Conservation (phyloP, 2,329 filamentous ascomycete genomes). For the Thielaviopsis ethacetica region DNA sequence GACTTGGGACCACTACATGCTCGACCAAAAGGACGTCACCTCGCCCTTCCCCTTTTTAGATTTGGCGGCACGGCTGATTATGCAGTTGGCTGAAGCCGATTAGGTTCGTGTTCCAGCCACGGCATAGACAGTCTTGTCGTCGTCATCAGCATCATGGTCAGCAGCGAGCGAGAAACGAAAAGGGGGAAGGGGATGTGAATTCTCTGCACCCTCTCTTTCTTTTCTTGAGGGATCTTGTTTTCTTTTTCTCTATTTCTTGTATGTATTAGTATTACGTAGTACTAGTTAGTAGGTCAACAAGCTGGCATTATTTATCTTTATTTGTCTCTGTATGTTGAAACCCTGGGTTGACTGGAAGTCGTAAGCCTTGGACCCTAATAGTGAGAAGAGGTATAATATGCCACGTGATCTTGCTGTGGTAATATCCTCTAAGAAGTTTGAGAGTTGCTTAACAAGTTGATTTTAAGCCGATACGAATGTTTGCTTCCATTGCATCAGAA, state of each 20-base stretch:
- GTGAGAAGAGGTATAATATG: no score
- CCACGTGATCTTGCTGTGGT: no score
- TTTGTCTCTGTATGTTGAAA: background rate
- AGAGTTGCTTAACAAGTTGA: background rate
- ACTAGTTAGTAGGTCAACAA: background rate
- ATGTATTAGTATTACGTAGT: background rate
- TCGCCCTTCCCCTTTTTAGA: constrained; percentile 94
- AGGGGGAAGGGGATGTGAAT: background rate
- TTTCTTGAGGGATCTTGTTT: constrained; percentile 6
- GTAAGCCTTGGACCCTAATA: no score
- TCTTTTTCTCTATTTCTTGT: constrained; percentile 3
- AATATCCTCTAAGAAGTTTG: no score
- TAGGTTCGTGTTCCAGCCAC: constrained; percentile 16
- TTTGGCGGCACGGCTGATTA: constrained; percentile 79
- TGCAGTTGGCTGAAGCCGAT: constrained; percentile 76
- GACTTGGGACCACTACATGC: constrained; percentile 50
- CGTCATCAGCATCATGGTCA: background rate
- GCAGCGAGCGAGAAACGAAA: background rate
- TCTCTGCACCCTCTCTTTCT: constrained; percentile 4
- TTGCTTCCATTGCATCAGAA: background rate
- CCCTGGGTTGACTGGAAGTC: background rate
- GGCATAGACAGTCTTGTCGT: no score
- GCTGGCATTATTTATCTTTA: background rate
- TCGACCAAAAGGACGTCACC: constrained; percentile 88
- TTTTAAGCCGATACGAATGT: background rate